A percentile compares a stretch with the other conserved stretches of the same genome.
Conservation (phyloP, 169 alveolate species). For the Cryptosporidium tyzzeri region DNA sequence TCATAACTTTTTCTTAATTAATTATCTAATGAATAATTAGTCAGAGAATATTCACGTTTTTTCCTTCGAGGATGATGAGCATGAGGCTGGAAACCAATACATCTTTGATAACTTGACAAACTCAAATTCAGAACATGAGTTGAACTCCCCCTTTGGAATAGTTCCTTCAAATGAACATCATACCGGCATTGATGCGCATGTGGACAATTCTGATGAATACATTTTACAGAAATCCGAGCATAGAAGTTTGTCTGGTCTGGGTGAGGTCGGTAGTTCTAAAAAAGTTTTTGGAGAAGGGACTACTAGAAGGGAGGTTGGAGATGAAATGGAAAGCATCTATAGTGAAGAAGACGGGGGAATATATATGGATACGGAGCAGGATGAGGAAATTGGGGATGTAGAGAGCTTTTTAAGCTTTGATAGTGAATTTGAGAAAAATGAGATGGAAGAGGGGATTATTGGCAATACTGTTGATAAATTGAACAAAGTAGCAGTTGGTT, state of each 20-base stretch:
- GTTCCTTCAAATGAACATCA: constrained; percentile 30
- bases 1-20: background rate
- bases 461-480: background rate
- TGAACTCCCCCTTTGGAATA: constrained; percentile 42
- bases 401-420: background rate
- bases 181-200: background rate
- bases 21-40: background rate
- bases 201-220: background rate
- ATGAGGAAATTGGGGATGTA: background rate
- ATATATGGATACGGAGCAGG: background rate
- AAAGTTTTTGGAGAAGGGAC: background rate
- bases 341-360: background rate
- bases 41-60: background rate
- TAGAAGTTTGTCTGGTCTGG: background rate
- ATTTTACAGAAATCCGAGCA: background rate
- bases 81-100: background rate
- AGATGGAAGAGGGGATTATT: background rate
- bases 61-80: constrained; percentile 1
- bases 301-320: background rate
- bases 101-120: constrained; percentile 3
- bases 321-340: background rate
- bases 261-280: background rate
- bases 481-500: background rate
- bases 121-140: constrained; percentile 1
- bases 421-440: background rate